Evolutionary conservation across 2,329 filamentous ascomycete species (phyloP).

Genomic region (Pestalotiopsis sp.): DNA sequence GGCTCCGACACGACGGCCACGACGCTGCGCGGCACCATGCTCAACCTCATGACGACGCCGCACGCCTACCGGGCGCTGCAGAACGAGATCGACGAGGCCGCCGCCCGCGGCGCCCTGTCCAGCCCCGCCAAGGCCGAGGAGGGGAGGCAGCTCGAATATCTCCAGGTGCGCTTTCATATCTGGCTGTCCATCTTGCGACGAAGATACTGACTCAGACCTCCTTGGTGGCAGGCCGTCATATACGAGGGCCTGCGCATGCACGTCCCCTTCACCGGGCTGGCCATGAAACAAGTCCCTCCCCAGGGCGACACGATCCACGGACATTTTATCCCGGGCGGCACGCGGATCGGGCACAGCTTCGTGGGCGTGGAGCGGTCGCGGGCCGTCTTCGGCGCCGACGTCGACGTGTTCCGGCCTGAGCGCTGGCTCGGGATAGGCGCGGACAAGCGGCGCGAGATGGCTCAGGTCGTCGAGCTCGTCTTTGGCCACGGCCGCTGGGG

Average conservation of each 20-base stretch:
- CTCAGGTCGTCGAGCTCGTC: constrained; percentile 34
- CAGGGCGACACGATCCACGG: constrained; percentile 16
- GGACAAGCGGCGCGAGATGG: constrained; percentile 27
- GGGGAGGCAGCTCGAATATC: constrained; percentile 29
- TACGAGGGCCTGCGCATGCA: constrained; percentile 16
- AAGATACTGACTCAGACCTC: too few species aligned
- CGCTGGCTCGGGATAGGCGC: constrained; percentile 20
- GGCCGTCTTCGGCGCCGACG: constrained; percentile 14
- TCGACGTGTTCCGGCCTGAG: constrained; percentile 16
- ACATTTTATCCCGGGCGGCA: constrained; percentile 14
- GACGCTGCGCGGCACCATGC: constrained; percentile 49
- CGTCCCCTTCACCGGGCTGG: constrained; percentile 13
- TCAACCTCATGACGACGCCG: constrained; percentile 50
- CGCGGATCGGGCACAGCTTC: constrained; percentile 12
- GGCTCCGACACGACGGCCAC: constrained; percentile 55
- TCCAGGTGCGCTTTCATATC: constrained; percentile 20
- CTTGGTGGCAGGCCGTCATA: too few species aligned
- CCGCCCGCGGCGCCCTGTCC: constrained; percentile 27
- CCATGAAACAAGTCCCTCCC: constrained; percentile 12
- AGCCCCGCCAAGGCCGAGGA: constrained; percentile 32
- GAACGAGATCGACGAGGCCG: constrained; percentile 44
- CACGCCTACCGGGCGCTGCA: constrained; percentile 45
- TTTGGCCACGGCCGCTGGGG: constrained; percentile 39
- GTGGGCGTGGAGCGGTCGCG: constrained; percentile 10
- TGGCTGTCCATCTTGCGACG: neutral